Evolutionary conservation across 768 basidiomycete genomes (phyloP).

Genomic region (Rhodosporidiobolus odoratus): DNA sequence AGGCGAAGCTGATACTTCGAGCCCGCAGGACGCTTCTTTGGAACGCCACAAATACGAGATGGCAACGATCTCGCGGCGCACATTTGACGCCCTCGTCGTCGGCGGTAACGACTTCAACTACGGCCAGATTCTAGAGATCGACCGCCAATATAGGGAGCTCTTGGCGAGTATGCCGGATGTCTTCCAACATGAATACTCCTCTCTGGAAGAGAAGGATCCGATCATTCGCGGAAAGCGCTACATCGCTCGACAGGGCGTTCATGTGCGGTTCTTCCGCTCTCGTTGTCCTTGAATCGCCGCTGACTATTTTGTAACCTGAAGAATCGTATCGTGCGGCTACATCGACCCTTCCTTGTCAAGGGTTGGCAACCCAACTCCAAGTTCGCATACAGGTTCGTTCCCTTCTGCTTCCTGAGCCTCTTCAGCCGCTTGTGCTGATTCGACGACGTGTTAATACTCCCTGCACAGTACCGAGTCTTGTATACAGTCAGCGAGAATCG

Average conservation of each 20-base stretch:
- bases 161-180: slow-evolving; percentile 26
- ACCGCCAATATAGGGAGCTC: slow-evolving; percentile 24
- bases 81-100: slow-evolving; percentile 30
- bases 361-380: slow-evolving; percentile 8
- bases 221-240: slow-evolving; percentile 10
- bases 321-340: slow-evolving; percentile 31
- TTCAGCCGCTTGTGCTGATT: neutral
- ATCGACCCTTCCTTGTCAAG: slow-evolving; percentile 33
- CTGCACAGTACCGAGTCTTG: slow-evolving; percentile 17
- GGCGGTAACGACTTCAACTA: slow-evolving; percentile 20
- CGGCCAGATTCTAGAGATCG: slow-evolving; percentile 24
- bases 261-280: neutral
- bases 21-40: slow-evolving; percentile 17
- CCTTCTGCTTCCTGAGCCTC: neutral
- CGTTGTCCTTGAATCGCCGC: neutral
- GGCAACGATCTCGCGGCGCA: slow-evolving; percentile 19
- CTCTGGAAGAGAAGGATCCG: slow-evolving; percentile 15
- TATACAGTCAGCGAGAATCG: slow-evolving; percentile 16
- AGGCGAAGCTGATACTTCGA: neutral
- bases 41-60: slow-evolving; percentile 23
- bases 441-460: neutral
- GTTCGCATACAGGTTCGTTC: slow-evolving; percentile 12
- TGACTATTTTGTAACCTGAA: neutral
- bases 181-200: slow-evolving; percentile 11
- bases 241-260: slow-evolving; percentile 13